Evolutionary conservation across 306 rosid genomes (phyloP).

Genomic region (Cucumis hystrix): DNA sequence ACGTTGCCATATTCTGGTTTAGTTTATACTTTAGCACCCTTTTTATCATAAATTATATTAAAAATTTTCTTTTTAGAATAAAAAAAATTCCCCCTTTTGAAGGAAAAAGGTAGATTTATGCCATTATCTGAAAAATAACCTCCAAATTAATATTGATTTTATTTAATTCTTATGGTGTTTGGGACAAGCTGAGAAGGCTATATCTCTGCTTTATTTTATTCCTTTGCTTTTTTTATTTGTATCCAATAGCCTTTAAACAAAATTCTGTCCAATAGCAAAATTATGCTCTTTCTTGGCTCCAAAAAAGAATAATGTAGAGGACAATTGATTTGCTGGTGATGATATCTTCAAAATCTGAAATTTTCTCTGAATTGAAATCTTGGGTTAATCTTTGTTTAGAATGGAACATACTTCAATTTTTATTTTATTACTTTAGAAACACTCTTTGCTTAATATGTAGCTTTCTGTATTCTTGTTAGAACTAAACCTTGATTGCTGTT

Average conservation of each 20-base stretch:
- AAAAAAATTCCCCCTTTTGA: not conserved
- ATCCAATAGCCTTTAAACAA: not conserved
- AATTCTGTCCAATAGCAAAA: not conserved
- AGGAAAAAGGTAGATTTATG: not conserved
- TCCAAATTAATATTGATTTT: not conserved
- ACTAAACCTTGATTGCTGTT: not conserved
- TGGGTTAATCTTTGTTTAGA: not conserved
- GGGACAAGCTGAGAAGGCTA: not conserved
- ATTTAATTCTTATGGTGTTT: not conserved
- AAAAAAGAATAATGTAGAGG: not conserved
- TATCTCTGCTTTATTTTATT: slow-evolving; percentile 2
- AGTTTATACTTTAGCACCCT: not conserved
- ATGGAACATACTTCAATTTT: not conserved
- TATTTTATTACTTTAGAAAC: not conserved
- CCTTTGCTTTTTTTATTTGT: not conserved
- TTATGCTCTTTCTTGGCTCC: not conserved
- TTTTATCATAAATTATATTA: not conserved
- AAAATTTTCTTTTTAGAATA: not conserved
- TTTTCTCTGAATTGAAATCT: not conserved
- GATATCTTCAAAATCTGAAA: not conserved
- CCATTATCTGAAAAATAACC: not conserved
- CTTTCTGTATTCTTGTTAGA: not conserved
- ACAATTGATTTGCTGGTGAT: not conserved
- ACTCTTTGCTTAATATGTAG: not conserved
- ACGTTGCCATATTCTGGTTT: not conserved